Evolutionary conservation across 2,329 filamentous ascomycete species (phyloP), one percentile per base, ranked within the genome.

Genomic region (Spiromastix sp.): DNA sequence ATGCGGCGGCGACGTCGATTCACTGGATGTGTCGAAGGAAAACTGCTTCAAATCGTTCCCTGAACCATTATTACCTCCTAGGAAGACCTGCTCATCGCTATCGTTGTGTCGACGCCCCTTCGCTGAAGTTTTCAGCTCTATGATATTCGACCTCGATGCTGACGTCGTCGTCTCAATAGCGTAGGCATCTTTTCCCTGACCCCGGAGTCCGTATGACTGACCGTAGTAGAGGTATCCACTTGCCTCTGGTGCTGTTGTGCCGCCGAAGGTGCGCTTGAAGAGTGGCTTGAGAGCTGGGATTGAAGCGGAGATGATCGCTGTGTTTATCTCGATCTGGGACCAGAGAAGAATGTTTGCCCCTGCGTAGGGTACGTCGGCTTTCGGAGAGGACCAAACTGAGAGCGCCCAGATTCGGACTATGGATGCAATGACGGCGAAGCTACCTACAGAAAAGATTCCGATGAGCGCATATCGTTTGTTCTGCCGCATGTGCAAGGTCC

Each of bases 391-490:
- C 26, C 28, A 37, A 11, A 37, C 9, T 6, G 12, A 44, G 3
- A 51, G 43, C 7, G 49, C 49, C 25, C 48, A 49, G 33, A 51
- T 47, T 31, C 49, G 45, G 22, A 48, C 47, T 39, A 46, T 45
- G 12, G 47, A 49, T 12, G 49, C 48, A 27, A 51, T 45, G 21
- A 50, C 47, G 22, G 49, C 48, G 28, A 51, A 13, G 16, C 39
- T 38, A 13, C 36, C 39, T 9, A 39, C 9, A 1, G 51, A 29
- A 42, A 62, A 63, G 29, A 60, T 48, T 3, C 51, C 39, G 6
- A 54, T 43, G 15, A 60, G 43, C 13, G 44, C 47, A 22, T 48
- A 15, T 32, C 55, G 59, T 39, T 61, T 56, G 34, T 46, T 51
- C 7, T 41, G 41, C 1, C 56, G 57, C 2, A 61, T 43, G 15